These are phyloP conservation scores for Lycium ferocissimum DNA, from an alignment of 257 asterid species.

Conservation along the genomic window DNA sequence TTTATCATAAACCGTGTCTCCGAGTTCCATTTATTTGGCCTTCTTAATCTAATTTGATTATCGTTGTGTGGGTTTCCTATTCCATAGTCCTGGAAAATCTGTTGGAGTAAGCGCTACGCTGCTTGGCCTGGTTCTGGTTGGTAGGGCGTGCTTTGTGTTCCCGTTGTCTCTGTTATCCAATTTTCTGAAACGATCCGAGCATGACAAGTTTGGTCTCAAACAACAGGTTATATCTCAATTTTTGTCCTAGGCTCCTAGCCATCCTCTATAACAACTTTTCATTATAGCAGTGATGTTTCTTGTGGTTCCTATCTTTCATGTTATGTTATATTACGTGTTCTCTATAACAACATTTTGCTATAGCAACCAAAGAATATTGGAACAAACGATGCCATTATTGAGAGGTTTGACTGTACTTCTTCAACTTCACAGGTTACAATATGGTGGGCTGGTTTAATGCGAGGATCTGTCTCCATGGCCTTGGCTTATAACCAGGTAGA, in stretches of 20 bases:
- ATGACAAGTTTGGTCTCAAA: conserved; percentile 51
- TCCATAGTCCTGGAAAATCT: conserved; percentile 68
- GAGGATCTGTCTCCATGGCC: conserved; percentile 92
- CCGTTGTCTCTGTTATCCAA: conserved; percentile 64
- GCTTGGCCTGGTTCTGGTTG: conserved; percentile 66
- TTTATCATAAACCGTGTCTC: not conserved
- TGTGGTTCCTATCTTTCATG: too few species aligned
- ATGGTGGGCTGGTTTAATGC: conserved; percentile 92
- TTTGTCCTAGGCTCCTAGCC: not conserved
- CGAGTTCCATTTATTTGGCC: not conserved
- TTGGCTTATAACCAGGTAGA: conserved; percentile 84
- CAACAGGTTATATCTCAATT: conserved; percentile 56
- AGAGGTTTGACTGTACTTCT: not conserved
- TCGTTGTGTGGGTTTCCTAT: not conserved
- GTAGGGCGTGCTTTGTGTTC: conserved; percentile 74
- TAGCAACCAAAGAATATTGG: too few species aligned
- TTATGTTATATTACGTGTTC: too few species aligned
- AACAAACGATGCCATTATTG: too few species aligned
- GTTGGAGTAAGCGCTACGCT: conserved; percentile 60
- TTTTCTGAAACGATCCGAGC: conserved; percentile 40
- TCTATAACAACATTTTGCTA: too few species aligned
- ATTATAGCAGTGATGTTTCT: too few species aligned
- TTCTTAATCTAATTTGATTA: not conserved
- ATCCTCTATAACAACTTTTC: too few species aligned
- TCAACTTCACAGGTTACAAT: conserved; percentile 53